A percentile compares a stretch with the other conserved stretches of the same genome.
Evolutionary conservation across 2,329 filamentous ascomycete species (phyloP).

Genomic region (Cladobotryum protrusum): DNA sequence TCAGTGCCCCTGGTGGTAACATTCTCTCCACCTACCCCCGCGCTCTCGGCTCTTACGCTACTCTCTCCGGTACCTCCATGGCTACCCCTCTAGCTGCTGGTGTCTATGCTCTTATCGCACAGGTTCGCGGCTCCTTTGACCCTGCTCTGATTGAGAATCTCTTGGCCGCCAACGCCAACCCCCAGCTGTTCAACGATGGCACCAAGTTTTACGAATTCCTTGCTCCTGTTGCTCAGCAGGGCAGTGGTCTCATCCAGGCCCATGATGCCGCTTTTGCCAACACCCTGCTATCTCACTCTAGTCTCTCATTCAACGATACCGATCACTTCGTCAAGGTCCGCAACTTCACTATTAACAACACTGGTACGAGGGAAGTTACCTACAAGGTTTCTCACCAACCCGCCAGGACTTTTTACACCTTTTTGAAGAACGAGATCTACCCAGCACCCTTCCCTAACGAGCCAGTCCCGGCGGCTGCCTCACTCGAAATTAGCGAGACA

Average conservation of each 20-base stretch:
- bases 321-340: conserved; percentile 44
- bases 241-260: conserved; percentile 54
- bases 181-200: conserved; percentile 43
- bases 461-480: conserved; percentile 34
- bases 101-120: conserved; percentile 47
- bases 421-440: conserved; percentile 25
- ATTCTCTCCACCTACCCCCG: conserved; percentile 53
- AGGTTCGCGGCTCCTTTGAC: conserved; percentile 45
- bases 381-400: conserved; percentile 47
- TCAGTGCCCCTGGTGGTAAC: conserved; percentile 49
- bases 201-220: conserved; percentile 30
- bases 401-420: conserved; percentile 49
- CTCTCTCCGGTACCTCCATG: conserved; percentile 56
- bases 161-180: conserved; percentile 43
- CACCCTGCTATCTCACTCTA: conserved; percentile 48
- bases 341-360: conserved; percentile 52
- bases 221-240: conserved; percentile 55
- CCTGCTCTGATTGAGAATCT: conserved; percentile 44
- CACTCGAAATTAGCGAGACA: conserved; percentile 35
- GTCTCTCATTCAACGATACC: conserved; percentile 59
- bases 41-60: conserved; percentile 41
- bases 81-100: conserved; percentile 50
- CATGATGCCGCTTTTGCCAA: conserved; percentile 51
- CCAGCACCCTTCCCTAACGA: conserved; percentile 41
- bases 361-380: conserved; percentile 39